Conservation (phyloP, 2,329 filamentous ascomycete species). For the Colletotrichum sp. region DNA sequence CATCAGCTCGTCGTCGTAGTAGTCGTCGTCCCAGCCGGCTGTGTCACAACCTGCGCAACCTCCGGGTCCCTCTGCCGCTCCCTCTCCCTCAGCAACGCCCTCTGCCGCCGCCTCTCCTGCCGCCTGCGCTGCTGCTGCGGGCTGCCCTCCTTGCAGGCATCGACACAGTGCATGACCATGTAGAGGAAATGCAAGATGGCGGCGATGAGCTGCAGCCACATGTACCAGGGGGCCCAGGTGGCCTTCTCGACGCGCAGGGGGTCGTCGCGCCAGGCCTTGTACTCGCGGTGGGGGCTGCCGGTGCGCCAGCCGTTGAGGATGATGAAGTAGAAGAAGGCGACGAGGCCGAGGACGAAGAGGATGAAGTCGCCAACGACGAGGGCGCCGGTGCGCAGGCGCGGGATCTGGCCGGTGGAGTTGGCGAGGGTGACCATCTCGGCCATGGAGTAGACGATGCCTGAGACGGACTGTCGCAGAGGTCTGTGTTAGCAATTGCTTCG, state of each 20-base stretch:
- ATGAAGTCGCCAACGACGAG: slow-evolving; percentile 22
- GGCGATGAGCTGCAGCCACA: slow-evolving; percentile 25
- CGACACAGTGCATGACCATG: slow-evolving; percentile 25
- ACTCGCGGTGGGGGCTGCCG: slow-evolving; percentile 9
- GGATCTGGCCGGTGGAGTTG: slow-evolving; percentile 23
- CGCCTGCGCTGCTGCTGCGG: neutral
- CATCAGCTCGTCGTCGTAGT: neutral
- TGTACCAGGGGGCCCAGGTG: slow-evolving; percentile 24
- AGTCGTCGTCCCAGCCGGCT: neutral
- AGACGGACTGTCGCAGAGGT: slow-evolving; percentile 26
- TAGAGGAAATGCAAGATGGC: slow-evolving; percentile 23
- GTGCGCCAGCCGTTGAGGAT: slow-evolving; percentile 23
- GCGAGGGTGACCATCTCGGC: slow-evolving; percentile 30
- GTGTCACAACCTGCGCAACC: neutral
- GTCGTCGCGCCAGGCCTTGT: slow-evolving; percentile 13
- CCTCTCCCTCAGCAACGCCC: neutral
- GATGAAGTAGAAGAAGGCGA: slow-evolving; percentile 25
- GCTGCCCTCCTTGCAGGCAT: slow-evolving; percentile 14
- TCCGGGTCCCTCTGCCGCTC: neutral
- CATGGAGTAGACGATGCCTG: slow-evolving; percentile 49
- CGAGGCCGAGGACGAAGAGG: slow-evolving; percentile 23
- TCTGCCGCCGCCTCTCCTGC: neutral
- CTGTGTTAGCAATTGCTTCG: neutral
- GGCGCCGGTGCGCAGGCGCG: slow-evolving; percentile 18
- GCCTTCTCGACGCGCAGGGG: slow-evolving; percentile 21